Conservation (phyloP, 108 stramenopile species). For the Hondaea fermentalgiana region DNA sequence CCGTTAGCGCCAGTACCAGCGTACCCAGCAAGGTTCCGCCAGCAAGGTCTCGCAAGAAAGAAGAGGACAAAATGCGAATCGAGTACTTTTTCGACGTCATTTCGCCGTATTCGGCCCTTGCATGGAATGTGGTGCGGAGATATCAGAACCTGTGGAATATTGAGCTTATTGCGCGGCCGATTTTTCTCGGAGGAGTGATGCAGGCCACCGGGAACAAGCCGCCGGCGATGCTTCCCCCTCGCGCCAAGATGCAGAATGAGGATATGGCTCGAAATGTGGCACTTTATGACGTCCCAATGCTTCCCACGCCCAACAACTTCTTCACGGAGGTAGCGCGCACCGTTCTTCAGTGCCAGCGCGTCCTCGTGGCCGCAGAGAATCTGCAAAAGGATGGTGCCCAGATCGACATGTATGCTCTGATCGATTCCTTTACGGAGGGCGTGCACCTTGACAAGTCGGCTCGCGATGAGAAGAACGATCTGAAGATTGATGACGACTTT, state of each 20-base stretch:
- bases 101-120: background rate
- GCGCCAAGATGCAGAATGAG: background rate
- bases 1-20: too few species aligned
- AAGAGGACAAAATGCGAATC: background rate
- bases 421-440: background rate
- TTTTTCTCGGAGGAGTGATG: background rate
- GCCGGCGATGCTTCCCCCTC: background rate
- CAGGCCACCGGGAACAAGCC: background rate
- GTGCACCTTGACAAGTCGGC: background rate
- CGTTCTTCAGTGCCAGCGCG: constrained; percentile 1
- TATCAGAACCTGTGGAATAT: background rate
- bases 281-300: background rate
- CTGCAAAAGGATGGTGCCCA: background rate
- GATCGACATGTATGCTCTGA: background rate
- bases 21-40: too few species aligned
- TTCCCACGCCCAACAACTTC: background rate
- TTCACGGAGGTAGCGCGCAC: background rate
- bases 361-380: background rate
- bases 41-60: too few species aligned
- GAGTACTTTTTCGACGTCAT: constrained; percentile 13
- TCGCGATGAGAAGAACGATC: background rate
- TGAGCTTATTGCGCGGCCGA: background rate
- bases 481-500: background rate
- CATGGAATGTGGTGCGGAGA: background rate
- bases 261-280: background rate